phyloP scores from a whole-genome alignment of 345 rosid species.

The Pugionium dolabratum region DNA sequence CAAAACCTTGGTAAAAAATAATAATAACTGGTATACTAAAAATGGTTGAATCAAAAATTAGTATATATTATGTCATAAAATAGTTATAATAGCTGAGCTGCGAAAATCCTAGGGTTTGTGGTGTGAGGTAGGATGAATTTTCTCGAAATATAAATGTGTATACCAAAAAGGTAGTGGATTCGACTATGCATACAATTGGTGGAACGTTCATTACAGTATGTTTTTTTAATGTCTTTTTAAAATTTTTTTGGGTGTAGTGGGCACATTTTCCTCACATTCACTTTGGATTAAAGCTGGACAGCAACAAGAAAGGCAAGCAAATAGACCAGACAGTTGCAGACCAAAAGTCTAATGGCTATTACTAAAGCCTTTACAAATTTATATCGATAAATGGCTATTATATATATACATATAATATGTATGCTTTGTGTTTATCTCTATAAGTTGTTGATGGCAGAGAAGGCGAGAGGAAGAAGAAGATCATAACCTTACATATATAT shows the following conservation, averaged over 20 bases:
- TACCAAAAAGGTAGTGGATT: slow-evolving; percentile 39
- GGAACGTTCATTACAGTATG: slow-evolving; percentile 22
- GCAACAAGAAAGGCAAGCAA: slow-evolving; percentile 64
- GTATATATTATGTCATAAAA: neutral
- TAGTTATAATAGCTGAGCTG: slow-evolving; percentile 7
- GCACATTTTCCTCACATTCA: slow-evolving; percentile 97
- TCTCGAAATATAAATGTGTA: slow-evolving; percentile 20
- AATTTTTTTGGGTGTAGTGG: slow-evolving; percentile 55
- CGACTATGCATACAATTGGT: slow-evolving; percentile 36
- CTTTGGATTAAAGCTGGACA: slow-evolving; percentile 83
- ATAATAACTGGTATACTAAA: too few relatives aligned
- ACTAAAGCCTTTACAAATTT: slow-evolving; percentile 41
- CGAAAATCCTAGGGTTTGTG: slow-evolving; percentile 28
- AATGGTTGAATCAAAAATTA: too few relatives aligned
- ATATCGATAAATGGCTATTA: slow-evolving; percentile 17
- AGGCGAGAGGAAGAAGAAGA: slow-evolving; percentile 33
- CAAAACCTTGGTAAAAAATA: too few relatives aligned
- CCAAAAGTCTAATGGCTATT: slow-evolving; percentile 67
- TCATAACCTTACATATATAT: slow-evolving; percentile 28
- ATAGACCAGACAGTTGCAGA: slow-evolving; percentile 62
- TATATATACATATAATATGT: slow-evolving; percentile 15
- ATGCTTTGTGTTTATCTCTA: slow-evolving; percentile 26
- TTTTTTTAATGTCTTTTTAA: neutral
- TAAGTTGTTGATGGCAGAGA: slow-evolving; percentile 33
- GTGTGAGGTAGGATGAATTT: neutral